These are phyloP conservation scores for Calonectria pseudoturangicola DNA, from an alignment of 2,329 filamentous ascomycete species.

Conservation along the genomic window DNA sequence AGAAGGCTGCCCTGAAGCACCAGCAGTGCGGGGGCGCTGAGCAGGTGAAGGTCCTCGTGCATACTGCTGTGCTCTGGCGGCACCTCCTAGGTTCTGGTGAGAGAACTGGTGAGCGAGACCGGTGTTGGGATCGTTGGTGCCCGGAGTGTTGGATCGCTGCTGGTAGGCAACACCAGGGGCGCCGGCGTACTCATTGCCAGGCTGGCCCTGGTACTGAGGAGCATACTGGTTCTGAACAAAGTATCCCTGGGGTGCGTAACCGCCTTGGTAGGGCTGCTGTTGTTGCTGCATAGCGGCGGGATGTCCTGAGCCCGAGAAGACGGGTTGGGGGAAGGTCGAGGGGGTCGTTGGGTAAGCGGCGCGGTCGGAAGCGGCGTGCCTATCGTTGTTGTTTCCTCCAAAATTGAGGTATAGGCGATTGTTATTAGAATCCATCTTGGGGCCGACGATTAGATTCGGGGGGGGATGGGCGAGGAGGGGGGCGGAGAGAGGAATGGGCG, in stretches of 20 bases:
- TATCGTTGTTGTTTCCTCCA: slow-evolving; percentile 76
- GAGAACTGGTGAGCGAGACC: slow-evolving; percentile 97
- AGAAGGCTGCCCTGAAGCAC: slow-evolving; percentile 77
- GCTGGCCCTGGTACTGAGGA: slow-evolving; percentile 63
- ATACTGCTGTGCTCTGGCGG: slow-evolving; percentile 82
- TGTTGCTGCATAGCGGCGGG: slow-evolving; percentile 59
- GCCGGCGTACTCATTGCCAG: slow-evolving; percentile 68
- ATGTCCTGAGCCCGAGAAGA: slow-evolving; percentile 67
- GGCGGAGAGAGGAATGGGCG: slow-evolving; percentile 49
- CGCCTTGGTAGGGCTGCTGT: slow-evolving; percentile 68
- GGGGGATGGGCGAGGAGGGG: slow-evolving; percentile 45
- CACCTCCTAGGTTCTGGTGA: slow-evolving; percentile 91
- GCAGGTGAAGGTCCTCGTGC: slow-evolving; percentile 80
- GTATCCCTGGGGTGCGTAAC: slow-evolving; percentile 70
- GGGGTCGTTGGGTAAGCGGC: slow-evolving; percentile 90
- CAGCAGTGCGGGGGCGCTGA: slow-evolving; percentile 89
- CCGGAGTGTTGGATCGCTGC: slow-evolving; percentile 74
- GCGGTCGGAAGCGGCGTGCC: slow-evolving; percentile 77
- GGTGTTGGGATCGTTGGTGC: slow-evolving; percentile 88
- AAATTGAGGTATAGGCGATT: slow-evolving; percentile 81
- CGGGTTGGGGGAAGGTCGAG: slow-evolving; percentile 96
- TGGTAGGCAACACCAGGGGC: slow-evolving; percentile 69
- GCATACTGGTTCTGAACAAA: slow-evolving; percentile 78
- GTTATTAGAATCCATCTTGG: slow-evolving; percentile 73
- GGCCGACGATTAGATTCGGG: slow-evolving; percentile 48